Conservation (phyloP, 345 rosid genomes). For the Eucalyptus polyanthemos region DNA sequence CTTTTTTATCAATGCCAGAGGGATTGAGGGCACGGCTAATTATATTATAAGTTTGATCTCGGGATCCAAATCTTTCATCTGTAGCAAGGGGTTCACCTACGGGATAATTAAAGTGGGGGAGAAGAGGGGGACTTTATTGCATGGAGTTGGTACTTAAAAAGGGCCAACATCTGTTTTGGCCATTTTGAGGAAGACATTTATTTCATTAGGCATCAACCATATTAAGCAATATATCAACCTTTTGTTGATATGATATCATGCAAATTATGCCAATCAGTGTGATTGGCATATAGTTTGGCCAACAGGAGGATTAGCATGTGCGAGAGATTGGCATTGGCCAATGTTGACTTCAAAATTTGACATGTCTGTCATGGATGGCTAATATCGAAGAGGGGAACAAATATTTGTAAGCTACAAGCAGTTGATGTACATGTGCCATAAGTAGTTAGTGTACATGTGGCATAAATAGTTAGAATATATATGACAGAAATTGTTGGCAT, state of each 20-base stretch:
- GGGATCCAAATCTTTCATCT: background rate
- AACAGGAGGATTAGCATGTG: background rate
- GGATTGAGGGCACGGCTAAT: background rate
- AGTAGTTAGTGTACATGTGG: background rate
- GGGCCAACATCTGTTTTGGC: background rate
- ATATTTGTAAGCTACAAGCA: background rate
- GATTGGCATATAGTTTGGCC: background rate
- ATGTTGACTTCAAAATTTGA: background rate
- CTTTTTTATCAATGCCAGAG: background rate
- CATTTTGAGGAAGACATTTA: background rate
- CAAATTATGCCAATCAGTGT: background rate
- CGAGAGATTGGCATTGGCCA: background rate
- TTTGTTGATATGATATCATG: background rate
- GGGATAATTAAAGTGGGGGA: background rate
- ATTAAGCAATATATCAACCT: background rate
- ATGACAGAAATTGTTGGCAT: background rate
- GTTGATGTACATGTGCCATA: background rate
- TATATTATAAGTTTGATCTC: background rate
- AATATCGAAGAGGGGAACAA: background rate
- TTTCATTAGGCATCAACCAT: background rate
- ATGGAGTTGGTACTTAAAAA: background rate
- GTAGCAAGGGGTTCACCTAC: background rate
- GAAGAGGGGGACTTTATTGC: background rate
- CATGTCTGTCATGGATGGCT: background rate
- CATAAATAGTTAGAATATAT: background rate